Evolutionary conservation across 202 grass and related monocot genomes (phyloP).

Genomic region (Hordeum pubiflorum): DNA sequence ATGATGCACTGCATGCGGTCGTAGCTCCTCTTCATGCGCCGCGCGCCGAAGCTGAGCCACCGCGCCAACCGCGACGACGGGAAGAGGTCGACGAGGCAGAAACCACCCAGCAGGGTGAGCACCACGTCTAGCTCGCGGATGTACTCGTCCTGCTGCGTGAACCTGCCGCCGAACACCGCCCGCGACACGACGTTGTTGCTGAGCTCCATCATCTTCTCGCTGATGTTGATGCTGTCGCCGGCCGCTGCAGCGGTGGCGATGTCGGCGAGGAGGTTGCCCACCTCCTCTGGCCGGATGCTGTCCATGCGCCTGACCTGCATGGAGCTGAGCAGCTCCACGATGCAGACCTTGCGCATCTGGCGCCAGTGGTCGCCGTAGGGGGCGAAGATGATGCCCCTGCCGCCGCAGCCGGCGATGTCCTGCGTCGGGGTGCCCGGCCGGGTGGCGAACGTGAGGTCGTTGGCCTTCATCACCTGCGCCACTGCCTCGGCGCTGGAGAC

Average conservation of each 20-base stretch:
- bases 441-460: background rate
- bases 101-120: background rate
- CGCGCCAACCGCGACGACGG: background rate
- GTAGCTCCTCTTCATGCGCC: background rate
- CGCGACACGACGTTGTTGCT: background rate
- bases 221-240: background rate
- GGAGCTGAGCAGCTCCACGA: background rate
- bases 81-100: background rate
- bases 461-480: background rate
- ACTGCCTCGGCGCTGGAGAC: background rate
- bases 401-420: background rate
- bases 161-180: background rate
- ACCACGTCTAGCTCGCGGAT: background rate
- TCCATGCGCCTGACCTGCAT: background rate
- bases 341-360: background rate
- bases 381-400: background rate
- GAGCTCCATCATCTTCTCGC: background rate
- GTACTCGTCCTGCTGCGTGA: background rate
- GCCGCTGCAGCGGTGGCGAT: background rate
- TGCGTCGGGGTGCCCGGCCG: background rate
- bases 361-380: background rate
- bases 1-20: background rate
- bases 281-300: background rate
- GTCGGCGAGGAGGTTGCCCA: background rate
- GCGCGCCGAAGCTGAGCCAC: background rate